phyloP scores from a whole-genome alignment of 257 asterid species.

The Oldenlandia corymbosa region DNA sequence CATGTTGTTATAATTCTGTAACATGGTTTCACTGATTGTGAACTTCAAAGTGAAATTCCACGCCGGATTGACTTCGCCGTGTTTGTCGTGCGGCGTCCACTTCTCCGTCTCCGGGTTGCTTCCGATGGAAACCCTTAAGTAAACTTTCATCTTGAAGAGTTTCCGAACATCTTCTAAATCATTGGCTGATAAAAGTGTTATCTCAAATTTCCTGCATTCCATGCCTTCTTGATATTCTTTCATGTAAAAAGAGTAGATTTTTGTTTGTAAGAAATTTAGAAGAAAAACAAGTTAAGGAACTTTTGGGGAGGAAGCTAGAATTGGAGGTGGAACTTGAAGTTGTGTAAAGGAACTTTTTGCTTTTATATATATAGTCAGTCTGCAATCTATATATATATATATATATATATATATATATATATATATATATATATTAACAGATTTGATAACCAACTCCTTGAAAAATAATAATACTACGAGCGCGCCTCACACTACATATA shows the following conservation, averaged over 20 bases:
- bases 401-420: too few relatives aligned
- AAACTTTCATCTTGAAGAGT: conserved; percentile 56
- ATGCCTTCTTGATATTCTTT: background rate
- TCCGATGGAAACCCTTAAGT: conserved; percentile 54
- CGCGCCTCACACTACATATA: too few relatives aligned
- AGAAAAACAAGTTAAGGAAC: background rate
- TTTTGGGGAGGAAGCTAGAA: background rate
- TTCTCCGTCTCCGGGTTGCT: conserved; percentile 20
- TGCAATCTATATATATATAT: too few relatives aligned
- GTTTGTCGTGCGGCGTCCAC: conserved; percentile 52
- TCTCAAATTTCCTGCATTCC: conserved; percentile 19
- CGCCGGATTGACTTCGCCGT: conserved; percentile 58
- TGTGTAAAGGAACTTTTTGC: too few relatives aligned
- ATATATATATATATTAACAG: too few relatives aligned
- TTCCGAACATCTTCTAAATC: conserved; percentile 46
- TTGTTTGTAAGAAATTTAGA: background rate
- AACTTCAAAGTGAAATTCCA: conserved; percentile 60
- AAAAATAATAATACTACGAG: too few relatives aligned
- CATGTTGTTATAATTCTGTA: conserved; percentile 38
- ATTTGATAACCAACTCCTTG: too few relatives aligned
- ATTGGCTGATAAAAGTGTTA: conserved; percentile 53
- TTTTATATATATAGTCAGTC: too few relatives aligned
- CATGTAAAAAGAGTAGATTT: too few relatives aligned
- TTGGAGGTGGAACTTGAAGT: background rate
- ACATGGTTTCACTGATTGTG: conserved; percentile 42